phyloP scores from a whole-genome alignment of 164 flowering plant species.

The Macadamia tetraphylla region DNA sequence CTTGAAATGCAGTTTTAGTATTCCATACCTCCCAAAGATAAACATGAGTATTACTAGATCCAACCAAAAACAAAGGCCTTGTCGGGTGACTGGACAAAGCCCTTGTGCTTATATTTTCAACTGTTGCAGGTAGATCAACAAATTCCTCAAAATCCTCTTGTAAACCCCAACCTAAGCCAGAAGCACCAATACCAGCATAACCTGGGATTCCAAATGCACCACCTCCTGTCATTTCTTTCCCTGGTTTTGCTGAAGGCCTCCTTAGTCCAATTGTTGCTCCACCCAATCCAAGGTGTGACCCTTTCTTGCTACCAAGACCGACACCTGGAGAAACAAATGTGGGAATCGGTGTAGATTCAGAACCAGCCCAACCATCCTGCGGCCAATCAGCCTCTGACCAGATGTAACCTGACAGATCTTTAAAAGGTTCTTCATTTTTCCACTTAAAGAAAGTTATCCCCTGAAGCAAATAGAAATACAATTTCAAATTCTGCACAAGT shows the following conservation, averaged over 20 bases:
- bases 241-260: constrained; percentile 52
- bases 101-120: constrained; percentile 59
- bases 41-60: constrained; percentile 85
- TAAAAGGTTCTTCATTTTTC: constrained; percentile 34
- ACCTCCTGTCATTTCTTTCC: constrained; percentile 58
- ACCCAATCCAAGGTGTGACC: constrained; percentile 73
- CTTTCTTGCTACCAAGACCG: constrained; percentile 68
- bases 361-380: constrained; percentile 76
- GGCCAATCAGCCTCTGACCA: constrained; percentile 98
- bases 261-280: constrained; percentile 70
- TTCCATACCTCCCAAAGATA: constrained; percentile 93
- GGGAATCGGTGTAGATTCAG: constrained; percentile 76
- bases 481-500: not conserved
- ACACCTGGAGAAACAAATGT: constrained; percentile 75
- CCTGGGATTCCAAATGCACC: constrained; percentile 77
- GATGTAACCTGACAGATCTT: constrained; percentile 41
- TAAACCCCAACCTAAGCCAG: constrained; percentile 81
- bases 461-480: constrained; percentile 32
- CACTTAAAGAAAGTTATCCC: constrained; percentile 68
- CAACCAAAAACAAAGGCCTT: constrained; percentile 88
- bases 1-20: not conserved
- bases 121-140: constrained; percentile 77
- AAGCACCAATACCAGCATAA: constrained; percentile 74
- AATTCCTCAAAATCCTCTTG: constrained; percentile 77
- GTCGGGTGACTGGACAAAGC: constrained; percentile 90